Base-by-base conservation (phyloP, 2,329 filamentous ascomycete species). In the Sclerotinia trifoliorum region DNA sequence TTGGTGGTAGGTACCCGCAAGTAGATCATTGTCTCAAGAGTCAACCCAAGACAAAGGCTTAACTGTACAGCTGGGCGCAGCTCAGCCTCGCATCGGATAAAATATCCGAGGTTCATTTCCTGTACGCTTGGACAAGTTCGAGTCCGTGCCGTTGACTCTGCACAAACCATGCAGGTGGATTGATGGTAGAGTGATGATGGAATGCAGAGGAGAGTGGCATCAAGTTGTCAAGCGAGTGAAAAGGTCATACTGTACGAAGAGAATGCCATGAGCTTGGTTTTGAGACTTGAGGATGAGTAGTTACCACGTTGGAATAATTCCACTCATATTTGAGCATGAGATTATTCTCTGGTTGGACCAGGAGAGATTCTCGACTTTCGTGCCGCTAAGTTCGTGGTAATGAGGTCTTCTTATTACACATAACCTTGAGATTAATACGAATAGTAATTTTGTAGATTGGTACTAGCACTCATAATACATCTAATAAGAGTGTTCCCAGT, bases 71-170 rank as follows among this genome's bases (percentile, higher is more conserved):
- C 44, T n/a, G 21, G 13, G 7, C 46, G 13, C 58, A 29, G 58
- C 26, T 24, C 57, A 61, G 57, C 42, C 17, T 61, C 44, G 57
- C 44, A 51, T 62, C n/a, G 29, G n/a, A 51, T 1, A 21, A 17
- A 17, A 35, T 49, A 48, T n/a, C 11, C 13, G 13, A 26, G 42
- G 58, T 49, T 48, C 39, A 55, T 35, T 55, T 48, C 42, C 39
- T 67, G 56, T 61, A 62, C 49, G 65, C 57, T 67, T 67, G 65
- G 65, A 48, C 56, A 67, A 11, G 15, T 54, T 62, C 32, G 35
- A 24, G 56, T 24, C 56, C 56, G 56, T 67, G 56, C 55, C 13
- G 21, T 26, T 39, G 13, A 32, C 49, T 29, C 54, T 66, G 64
- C 64, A 66, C 64, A 55, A 44, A 21, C 32, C 65, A 67, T 54